Conservation (phyloP, 1,284 basidiomycete genomes). For the Pholiota adiposa region DNA sequence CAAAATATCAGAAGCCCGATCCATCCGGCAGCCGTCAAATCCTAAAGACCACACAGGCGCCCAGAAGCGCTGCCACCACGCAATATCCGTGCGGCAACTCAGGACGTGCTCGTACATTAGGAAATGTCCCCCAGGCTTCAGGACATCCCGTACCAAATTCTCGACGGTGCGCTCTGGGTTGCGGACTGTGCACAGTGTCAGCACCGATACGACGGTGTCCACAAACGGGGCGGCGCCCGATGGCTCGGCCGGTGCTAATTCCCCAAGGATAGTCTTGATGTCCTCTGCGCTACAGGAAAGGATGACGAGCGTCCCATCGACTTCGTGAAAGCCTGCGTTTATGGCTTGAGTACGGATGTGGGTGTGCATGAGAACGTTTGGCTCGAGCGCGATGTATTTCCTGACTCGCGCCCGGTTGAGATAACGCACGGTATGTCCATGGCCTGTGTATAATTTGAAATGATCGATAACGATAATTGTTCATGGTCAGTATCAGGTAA, state of each 20-base stretch:
- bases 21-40: constrained; percentile 64
- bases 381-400: constrained; percentile 71
- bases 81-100: constrained; percentile 49
- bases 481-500: background rate
- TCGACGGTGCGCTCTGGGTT: constrained; percentile 46
- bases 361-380: constrained; percentile 64
- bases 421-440: constrained; percentile 64
- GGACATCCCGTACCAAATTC: constrained; percentile 45
- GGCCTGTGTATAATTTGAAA: constrained; percentile 47
- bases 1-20: constrained; percentile 60
- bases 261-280: constrained; percentile 42
- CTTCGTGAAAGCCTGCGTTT: constrained; percentile 55
- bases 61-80: constrained; percentile 72
- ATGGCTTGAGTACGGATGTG: constrained; percentile 52
- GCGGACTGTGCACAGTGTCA: constrained; percentile 65
- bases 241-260: constrained; percentile 26
- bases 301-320: constrained; percentile 41
- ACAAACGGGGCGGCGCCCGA: constrained; percentile 27
- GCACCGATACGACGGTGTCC: constrained; percentile 61
- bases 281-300: constrained; percentile 65
- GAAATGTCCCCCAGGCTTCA: constrained; percentile 60
- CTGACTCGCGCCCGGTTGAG: constrained; percentile 56
- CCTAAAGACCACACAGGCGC: constrained; percentile 60
- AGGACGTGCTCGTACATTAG: constrained; percentile 72
- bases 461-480: too few relatives aligned